phyloP scores from a whole-genome alignment of 169 alveolate species.

The Cryptosporidium viatorum region DNA sequence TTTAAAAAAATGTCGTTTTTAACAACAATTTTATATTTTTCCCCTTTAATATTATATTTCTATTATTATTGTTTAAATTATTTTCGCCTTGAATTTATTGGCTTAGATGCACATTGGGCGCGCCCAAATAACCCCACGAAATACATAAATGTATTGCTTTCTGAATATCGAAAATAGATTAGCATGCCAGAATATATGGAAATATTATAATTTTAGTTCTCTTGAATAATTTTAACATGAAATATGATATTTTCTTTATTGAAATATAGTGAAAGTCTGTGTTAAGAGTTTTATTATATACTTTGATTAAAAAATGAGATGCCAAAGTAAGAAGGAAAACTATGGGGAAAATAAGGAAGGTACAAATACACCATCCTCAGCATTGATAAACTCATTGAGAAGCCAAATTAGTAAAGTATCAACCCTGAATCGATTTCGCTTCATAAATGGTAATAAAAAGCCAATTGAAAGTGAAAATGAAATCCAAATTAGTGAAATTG shows the following conservation, averaged over 20 bases:
- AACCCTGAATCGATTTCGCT: constrained; percentile 6
- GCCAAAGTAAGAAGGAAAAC: not conserved
- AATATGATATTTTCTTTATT: not conserved
- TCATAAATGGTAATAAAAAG: not conserved
- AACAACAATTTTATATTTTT: not conserved
- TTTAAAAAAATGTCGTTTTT: not conserved
- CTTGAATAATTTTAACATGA: not conserved
- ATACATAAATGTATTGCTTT: not conserved
- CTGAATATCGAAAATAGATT: not conserved
- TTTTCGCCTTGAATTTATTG: not conserved
- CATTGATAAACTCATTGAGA: constrained; percentile 36
- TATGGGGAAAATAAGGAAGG: not conserved
- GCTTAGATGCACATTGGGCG: constrained; percentile 18
- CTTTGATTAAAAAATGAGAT: not conserved
- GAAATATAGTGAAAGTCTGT: not conserved
- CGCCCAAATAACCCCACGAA: constrained; percentile 10
- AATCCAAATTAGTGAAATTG: constrained; percentile 18
- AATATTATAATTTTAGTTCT: not conserved
- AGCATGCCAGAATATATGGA: not conserved
- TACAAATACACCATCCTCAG: not conserved
- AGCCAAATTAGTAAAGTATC: constrained; percentile 33
- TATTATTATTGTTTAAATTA: too few relatives aligned
- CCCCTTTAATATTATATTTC: not conserved
- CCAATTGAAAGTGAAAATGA: constrained; percentile 18
- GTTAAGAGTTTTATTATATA: not conserved